phyloP scores from a whole-genome alignment of 1,284 basidiomycete genomes.

The Malassezia vespertilionis region DNA sequence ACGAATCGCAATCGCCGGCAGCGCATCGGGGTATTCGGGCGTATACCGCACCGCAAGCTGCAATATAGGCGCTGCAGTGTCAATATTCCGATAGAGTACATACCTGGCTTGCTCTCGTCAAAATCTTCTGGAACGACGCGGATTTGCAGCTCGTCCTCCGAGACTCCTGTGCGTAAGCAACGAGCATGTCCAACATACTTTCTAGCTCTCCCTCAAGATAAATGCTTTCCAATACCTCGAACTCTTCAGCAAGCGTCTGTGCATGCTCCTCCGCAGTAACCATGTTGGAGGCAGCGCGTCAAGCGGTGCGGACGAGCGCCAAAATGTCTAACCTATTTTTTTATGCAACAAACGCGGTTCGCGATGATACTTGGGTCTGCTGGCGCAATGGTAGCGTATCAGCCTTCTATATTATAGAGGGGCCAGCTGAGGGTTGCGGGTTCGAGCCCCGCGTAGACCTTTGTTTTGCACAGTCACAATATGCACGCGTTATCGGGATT shows the following conservation, averaged over 20 bases:
- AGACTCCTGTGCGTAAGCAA: conserved; percentile 62
- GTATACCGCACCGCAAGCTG: conserved; percentile 62
- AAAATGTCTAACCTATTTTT: neutral
- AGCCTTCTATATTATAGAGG: conserved; percentile 14
- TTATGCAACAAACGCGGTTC: neutral
- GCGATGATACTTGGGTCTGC: conserved; percentile 18
- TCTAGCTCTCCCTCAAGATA: conserved; percentile 86
- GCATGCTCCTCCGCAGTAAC: conserved; percentile 47
- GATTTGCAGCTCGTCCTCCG: conserved; percentile 69
- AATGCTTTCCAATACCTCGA: conserved; percentile 90
- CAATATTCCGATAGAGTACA: too few relatives aligned
- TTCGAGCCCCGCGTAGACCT: conserved; percentile 23
- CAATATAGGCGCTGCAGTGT: conserved; percentile 20
- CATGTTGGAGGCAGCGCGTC: conserved; percentile 16
- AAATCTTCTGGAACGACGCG: conserved; percentile 76
- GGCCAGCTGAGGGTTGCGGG: conserved; percentile 22
- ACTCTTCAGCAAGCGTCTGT: conserved; percentile 60
- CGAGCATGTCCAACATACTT: conserved; percentile 60
- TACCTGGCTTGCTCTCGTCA: conserved; percentile 14
- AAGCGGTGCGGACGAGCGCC: neutral
- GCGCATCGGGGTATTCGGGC: conserved; percentile 60
- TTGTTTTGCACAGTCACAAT: too few relatives aligned
- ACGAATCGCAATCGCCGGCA: conserved; percentile 65
- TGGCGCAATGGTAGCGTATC: conserved; percentile 24
- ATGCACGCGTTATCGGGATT: too few relatives aligned